Conservation (phyloP, 2,329 filamentous ascomycete species). For the Dactylellina parvicollis region DNA sequence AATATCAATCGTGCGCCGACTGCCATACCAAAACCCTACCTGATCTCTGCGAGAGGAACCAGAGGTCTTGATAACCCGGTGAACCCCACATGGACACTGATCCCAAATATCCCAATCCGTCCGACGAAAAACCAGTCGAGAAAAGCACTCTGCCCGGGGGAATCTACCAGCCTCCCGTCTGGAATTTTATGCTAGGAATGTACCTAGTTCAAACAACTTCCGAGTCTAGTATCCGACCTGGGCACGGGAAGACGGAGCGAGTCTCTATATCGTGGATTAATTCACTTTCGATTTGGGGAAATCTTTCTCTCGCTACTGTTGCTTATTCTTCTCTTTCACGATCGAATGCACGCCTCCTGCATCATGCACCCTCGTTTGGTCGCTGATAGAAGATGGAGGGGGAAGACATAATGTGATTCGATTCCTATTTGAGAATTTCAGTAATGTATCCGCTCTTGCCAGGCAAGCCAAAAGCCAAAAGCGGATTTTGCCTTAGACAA, state of each 20-base stretch:
- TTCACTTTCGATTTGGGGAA: too few relatives aligned
- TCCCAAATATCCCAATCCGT: constrained; percentile 5
- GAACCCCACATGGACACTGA: constrained; percentile 19
- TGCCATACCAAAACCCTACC: neutral
- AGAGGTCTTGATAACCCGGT: neutral
- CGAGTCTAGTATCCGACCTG: constrained; percentile 5
- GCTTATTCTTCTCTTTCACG: constrained; percentile 12
- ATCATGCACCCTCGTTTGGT: constrained; percentile 40
- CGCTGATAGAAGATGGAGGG: constrained; percentile 35
- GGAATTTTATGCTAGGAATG: neutral
- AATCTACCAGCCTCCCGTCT: constrained; percentile 18
- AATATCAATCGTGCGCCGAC: too few relatives aligned
- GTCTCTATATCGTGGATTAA: too few relatives aligned
- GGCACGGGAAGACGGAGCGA: neutral
- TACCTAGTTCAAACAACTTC: constrained; percentile 12
- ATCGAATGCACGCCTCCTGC: constrained; percentile 33
- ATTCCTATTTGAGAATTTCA: constrained; percentile 12
- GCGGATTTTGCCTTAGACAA: constrained; percentile 13
- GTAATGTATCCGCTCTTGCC: constrained; percentile 32
- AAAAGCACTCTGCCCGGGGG: neutral
- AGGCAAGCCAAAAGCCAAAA: constrained; percentile 37
- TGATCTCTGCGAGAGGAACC: neutral
- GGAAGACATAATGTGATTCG: constrained; percentile 34
- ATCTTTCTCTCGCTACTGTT: neutral
- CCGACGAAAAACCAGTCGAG: constrained; percentile 2